Evolutionary conservation across 1,139 yeast genomes (phyloP), one percentile per base, ranked within the genome.

Genomic region (Yamadazyma friedrichii): DNA sequence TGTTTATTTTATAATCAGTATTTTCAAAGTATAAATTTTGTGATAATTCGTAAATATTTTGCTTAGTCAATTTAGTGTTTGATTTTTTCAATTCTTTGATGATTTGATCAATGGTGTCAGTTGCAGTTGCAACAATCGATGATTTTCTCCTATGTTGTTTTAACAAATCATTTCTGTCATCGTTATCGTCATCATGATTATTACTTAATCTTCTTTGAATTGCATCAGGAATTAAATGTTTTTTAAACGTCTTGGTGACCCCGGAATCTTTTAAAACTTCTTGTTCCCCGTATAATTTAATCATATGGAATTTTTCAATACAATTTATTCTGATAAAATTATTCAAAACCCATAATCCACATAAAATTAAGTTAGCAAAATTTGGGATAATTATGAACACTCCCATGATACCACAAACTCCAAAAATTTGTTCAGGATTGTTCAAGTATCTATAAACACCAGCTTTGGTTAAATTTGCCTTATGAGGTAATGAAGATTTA

Each of bases 371-470:
- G 42, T 84, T 81, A 49, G 80, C 77, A 36, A 67, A 62, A 4
- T 84, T 74, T 40, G 86, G 84, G 39, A 82, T 69, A 43, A 86
- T 76, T 39, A 87, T 61, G 2, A 83, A 80, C 13, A 82, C 66
- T 15, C 95, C 95, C 91, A 91, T 85, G 31, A 85, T 78, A 15
- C 95, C 95, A 52, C 91, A 82, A 42, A 84, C 83, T 15, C 95
- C 95, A 49, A 87, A 76, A 16, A 87, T 65, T 52, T 89, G 84
- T 59, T 87, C 95, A 6, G 96, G 96, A 55, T 87, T 86, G 58
- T 87, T 88, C 56, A 87, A 71, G 59, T 86, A 87, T 52, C 95
- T 78, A 59, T 87, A 88, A 39, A 87, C 88, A 41, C 96, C 96
- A 26, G 88, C 87, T 50, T 84, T 84, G 1, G 93, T 82, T 50